Evolutionary conservation across 148 eudicot genomes (phyloP).

Genomic region (Talinum fruticosum): DNA sequence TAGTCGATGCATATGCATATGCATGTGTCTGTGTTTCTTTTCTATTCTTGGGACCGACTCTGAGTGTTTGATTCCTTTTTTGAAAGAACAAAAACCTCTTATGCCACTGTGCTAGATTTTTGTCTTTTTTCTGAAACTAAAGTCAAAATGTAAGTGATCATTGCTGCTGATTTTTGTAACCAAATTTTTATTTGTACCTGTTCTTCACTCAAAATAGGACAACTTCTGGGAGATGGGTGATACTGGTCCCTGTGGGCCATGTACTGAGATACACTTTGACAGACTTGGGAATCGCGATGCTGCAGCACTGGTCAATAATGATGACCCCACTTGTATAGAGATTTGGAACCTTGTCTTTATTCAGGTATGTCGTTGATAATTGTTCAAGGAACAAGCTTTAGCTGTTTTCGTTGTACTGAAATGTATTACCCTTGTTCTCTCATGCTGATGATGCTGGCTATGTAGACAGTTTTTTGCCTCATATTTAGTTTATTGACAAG

Average conservation of each 20-base stretch:
- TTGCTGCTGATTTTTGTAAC: not conserved
- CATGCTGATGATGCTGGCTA: too few species aligned
- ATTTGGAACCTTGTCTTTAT: slow-evolving; percentile 98
- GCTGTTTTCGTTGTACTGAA: too few species aligned
- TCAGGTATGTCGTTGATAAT: slow-evolving; percentile 51
- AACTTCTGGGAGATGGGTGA: slow-evolving; percentile 99
- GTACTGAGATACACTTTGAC: slow-evolving; percentile 96
- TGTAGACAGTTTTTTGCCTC: not conserved
- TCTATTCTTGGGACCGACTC: too few species aligned
- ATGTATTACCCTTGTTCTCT: too few species aligned
- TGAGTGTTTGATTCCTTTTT: too few species aligned
- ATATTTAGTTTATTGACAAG: slow-evolving; percentile 7
- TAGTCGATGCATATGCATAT: too few species aligned
- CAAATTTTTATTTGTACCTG: not conserved
- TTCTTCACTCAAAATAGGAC: slow-evolving; percentile 44
- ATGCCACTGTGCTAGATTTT: too few species aligned
- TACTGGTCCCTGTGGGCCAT: slow-evolving; percentile 99
- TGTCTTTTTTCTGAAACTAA: too few species aligned
- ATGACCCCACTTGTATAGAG: slow-evolving; percentile 94
- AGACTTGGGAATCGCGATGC: slow-evolving; percentile 94
- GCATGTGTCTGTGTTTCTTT: too few species aligned
- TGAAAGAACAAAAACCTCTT: too few species aligned
- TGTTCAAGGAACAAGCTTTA: not conserved
- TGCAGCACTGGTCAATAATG: slow-evolving; percentile 82
- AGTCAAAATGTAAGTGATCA: not conserved